Evolutionary conservation across 2,329 filamentous ascomycete genomes (phyloP), one percentile per base, ranked within the genome.

Genomic region (Trichoderma pleuroti): DNA sequence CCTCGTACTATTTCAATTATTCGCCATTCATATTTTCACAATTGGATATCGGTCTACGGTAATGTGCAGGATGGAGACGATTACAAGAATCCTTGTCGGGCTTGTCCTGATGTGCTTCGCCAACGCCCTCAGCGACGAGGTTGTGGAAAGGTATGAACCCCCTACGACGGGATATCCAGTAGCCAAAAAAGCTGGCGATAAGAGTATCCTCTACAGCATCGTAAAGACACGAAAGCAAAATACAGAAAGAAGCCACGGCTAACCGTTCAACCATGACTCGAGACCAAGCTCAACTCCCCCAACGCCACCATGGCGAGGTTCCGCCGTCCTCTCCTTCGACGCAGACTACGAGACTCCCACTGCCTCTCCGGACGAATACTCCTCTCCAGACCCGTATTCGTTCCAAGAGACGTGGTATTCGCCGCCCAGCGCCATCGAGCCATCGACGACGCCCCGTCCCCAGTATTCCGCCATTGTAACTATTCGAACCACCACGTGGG

Each of bases 401-500:
- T 28, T 60, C 30, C 30, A 57, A 49, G 59, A 56, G 16, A 64
- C 60, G n/a, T 28, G 12, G 52, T 65, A 64, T 59, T 11, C 34
- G 8, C 5, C 11, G 2, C 21, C 67, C 18, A 36, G 26, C n/a
- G 2, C 21, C 12, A 49, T 61, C n/a, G 34, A 30, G 10, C 54
- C 67, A 16, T 63, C 68, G 2, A n/a, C 32, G 26, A 39, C 61
- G 36, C 36, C 68, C 10, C 68, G 52, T 49, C 59, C 42, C 28
- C 34, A 46, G 12, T 70, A 70, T 65, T 70, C 68, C 5, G 39
- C 68, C 10, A 57, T 57, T 18, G 34, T 63, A 36, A 34, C 39
- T n/a, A 28, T 65, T 7, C 5, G 60, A 28, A 70, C 68, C 16
- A 70, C 52, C 9, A 70, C 68, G 16, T 64, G 49, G 59, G 49